Percentiles rank a stretch among this genome's conserved stretches.
Conservation (phyloP, 768 basidiomycete genomes). For the Hortiboletus campestris region DNA sequence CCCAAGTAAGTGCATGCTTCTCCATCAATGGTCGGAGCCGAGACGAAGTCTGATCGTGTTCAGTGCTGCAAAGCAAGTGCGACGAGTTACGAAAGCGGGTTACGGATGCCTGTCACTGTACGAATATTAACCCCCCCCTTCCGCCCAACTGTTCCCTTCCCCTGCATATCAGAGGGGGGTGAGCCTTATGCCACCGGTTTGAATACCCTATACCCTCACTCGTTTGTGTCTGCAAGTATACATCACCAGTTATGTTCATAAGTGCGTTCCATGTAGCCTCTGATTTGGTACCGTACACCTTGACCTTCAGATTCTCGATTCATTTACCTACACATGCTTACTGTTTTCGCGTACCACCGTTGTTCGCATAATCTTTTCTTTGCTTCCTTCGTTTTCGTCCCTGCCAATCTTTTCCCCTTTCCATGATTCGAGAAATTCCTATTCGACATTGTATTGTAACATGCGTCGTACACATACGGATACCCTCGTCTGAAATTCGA, state of each 20-base stretch:
- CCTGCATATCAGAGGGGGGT: slow-evolving; percentile 29
- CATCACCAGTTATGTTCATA: slow-evolving; percentile 27
- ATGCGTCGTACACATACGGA: slow-evolving; percentile 12
- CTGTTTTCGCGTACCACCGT: slow-evolving; percentile 1
- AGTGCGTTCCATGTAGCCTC: slow-evolving; percentile 27
- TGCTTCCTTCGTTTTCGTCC: slow-evolving; percentile 5
- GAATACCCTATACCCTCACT: slow-evolving; percentile 26
- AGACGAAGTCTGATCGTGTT: slow-evolving; percentile 8
- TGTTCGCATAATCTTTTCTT: slow-evolving; percentile 14
- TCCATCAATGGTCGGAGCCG: slow-evolving; percentile 1
- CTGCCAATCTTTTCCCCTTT: not conserved
- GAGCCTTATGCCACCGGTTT: slow-evolving; percentile 5
- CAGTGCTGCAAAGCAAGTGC: slow-evolving; percentile 49
- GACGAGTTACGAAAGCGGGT: slow-evolving; percentile 49
- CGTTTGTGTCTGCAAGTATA: slow-evolving; percentile 30
- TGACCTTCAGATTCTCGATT: slow-evolving; percentile 1
- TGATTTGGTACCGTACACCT: slow-evolving; percentile 28
- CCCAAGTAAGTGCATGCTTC: slow-evolving; percentile 35
- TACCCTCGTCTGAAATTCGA: slow-evolving; percentile 13
- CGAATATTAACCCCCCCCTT: slow-evolving; percentile 41
- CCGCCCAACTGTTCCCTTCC: slow-evolving; percentile 41
- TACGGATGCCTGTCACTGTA: slow-evolving; percentile 45
- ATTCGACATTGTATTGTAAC: slow-evolving; percentile 16
- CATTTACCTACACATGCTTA: slow-evolving; percentile 6
- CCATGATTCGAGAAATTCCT: slow-evolving; percentile 2